Evolutionary conservation across 768 basidiomycete genomes (phyloP), one percentile per base, ranked within the genome.

Genomic region (Chiua virens): DNA sequence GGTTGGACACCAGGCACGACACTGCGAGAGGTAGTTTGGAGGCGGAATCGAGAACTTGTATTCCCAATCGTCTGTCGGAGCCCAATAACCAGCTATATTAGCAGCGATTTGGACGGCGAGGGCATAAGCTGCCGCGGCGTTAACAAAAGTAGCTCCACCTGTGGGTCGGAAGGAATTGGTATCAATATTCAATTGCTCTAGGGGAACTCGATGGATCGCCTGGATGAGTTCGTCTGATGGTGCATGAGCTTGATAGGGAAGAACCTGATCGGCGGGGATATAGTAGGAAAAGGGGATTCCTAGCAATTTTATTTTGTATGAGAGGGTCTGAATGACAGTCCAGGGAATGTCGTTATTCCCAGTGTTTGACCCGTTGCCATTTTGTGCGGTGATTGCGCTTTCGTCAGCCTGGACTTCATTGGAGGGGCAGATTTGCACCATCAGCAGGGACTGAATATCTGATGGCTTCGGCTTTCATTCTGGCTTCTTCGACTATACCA

Each of bases 221-320:
- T 69, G 59, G 15, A 89, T 73, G 32, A 89, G 73, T 1, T 74
- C 74, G 6, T 74, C 66, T 1, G 81, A 67, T 8, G 83, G 83
- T 5, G 76, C 70, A 53, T 88, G 78, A 3, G 86, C 84, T 60
- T 86, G 86, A 60, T 92, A 92, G 23, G 90, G 90, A 5, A 92
- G 74, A 4, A 90, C 78, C 47, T 77, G 74, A 15, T 76, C 71
- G 54, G 86, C 88, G 7, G 73, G 70, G 32, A 83, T 68, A 52
- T 74, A 63, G 47, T 75, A 73, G 9, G 76, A 70, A 48, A 75
- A 75, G 3, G 75, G 73, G 30, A 86, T 74, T 23, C 77, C 85
- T 18, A 91, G 73, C 14, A 92, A 72, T 59, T 83, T 82, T 47
- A 91, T 73, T 60, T 80, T 84, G 70, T 92, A 92, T 8, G 73